These are phyloP conservation scores for Eragrostis curvula DNA, from an alignment of 176 grass and related monocot genomes.

Conservation along the genomic window DNA sequence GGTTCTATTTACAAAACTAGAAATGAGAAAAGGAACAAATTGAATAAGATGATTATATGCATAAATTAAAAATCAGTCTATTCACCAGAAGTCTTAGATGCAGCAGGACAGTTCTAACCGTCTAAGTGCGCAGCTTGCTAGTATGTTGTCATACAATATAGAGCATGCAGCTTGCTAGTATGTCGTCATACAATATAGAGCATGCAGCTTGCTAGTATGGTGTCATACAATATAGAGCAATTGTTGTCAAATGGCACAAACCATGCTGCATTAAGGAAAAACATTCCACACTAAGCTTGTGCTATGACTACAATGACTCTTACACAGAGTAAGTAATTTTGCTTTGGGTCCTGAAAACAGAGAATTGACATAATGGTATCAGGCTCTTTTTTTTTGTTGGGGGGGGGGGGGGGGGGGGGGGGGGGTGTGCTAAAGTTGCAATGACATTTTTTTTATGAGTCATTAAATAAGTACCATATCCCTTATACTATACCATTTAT, in stretches of 20 bases:
- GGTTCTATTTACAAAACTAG: conserved; percentile 3
- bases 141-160: background rate
- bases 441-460: background rate
- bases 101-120: background rate
- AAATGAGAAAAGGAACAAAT: background rate
- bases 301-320: conserved; percentile 15
- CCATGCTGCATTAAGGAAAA: conserved; percentile 26
- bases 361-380: background rate
- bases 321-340: background rate
- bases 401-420: too few species aligned
- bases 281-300: conserved; percentile 7
- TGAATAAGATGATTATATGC: conserved; percentile 1
- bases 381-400: too few species aligned
- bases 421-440: background rate
- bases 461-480: background rate
- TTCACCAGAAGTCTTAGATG: background rate
- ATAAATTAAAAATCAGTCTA: conserved; percentile 35
- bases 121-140: background rate
- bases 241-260: conserved; percentile 22
- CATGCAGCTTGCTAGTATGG: background rate
- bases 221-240: conserved; percentile 7
- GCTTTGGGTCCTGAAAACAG: background rate
- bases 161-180: background rate
- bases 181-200: conserved; percentile 1
- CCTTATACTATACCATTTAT: background rate